A percentile compares a stretch with the other conserved stretches of the same genome.
phyloP scores from a whole-genome alignment of 2,329 filamentous ascomycete genomes.

The Phaeoacremonium minimum region DNA sequence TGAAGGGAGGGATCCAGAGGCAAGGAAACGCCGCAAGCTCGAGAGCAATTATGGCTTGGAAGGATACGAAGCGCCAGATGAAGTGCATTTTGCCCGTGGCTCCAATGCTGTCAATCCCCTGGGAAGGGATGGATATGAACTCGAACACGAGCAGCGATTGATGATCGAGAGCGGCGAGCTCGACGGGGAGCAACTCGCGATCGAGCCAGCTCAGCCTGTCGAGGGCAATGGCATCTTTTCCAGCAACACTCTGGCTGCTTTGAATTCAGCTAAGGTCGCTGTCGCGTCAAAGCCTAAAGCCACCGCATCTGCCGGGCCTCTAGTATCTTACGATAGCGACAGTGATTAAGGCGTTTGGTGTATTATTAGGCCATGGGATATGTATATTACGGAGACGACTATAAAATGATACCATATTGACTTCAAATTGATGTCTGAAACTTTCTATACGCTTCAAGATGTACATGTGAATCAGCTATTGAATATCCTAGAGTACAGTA shows the following conservation, averaged over 20 bases:
- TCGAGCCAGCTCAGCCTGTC: constrained; percentile 27
- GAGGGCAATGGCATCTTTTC: constrained; percentile 69
- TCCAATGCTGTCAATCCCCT: constrained; percentile 60
- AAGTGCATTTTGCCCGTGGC: constrained; percentile 85
- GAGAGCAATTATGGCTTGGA: constrained; percentile 85
- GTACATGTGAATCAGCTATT: constrained; percentile 68
- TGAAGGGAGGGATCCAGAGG: constrained; percentile 83
- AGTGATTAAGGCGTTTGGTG: constrained; percentile 37
- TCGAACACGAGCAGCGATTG: constrained; percentile 57
- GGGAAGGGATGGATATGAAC: constrained; percentile 55
- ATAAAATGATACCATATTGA: too few relatives aligned
- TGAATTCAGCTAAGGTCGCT: constrained; percentile 56
- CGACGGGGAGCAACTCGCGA: constrained; percentile 31
- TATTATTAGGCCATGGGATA: constrained; percentile 23
- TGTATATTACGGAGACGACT: too few relatives aligned
- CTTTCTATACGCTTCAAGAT: too few relatives aligned
- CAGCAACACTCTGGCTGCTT: constrained; percentile 72
- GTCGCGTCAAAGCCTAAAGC: constrained; percentile 51
- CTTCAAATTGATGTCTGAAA: too few relatives aligned
- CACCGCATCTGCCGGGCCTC: constrained; percentile 55
- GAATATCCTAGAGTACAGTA: constrained; percentile 81
- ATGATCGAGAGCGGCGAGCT: constrained; percentile 55
- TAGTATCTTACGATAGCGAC: constrained; percentile 89
- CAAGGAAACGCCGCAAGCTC: constrained; percentile 81
- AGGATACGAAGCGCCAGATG: constrained; percentile 90